Conservation (phyloP, 805 yeast species). For the Kodamaea fukazawae region DNA sequence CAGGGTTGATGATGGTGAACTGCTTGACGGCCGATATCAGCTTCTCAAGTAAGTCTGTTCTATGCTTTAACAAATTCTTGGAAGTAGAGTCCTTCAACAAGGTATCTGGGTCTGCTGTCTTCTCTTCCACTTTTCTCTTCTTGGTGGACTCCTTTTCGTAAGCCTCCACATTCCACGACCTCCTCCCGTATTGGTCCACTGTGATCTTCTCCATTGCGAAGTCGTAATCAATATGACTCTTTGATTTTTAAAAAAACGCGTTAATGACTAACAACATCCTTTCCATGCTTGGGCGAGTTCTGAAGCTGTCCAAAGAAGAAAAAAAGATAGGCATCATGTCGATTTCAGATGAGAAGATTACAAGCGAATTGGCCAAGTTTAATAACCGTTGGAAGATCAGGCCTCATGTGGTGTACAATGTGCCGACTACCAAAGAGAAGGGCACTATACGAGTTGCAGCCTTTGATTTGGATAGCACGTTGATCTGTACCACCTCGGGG, state of each 20-base stretch:
- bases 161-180: slow-evolving; percentile 70
- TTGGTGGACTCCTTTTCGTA: slow-evolving; percentile 50
- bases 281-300: slow-evolving; percentile 2
- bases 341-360: not conserved
- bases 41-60: slow-evolving; percentile 29
- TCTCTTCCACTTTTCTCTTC: slow-evolving; percentile 13
- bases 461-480: slow-evolving; percentile 84
- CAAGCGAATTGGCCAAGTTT: not conserved
- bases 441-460: slow-evolving; percentile 51
- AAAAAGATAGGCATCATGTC: not conserved
- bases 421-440: not conserved
- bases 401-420: slow-evolving; percentile 6
- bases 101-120: slow-evolving; percentile 4
- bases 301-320: not conserved
- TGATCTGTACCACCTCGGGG: slow-evolving; percentile 66
- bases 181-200: slow-evolving; percentile 55
- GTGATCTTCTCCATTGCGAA: slow-evolving; percentile 19
- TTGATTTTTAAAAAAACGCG: not conserved
- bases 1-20: slow-evolving; percentile 33
- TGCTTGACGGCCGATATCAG: slow-evolving; percentile 33
- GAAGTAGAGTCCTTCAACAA: slow-evolving; percentile 16
- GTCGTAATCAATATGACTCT: not conserved
- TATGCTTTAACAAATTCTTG: slow-evolving; percentile 23
- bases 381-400: slow-evolving; percentile 4
- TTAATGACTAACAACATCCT: slow-evolving; percentile 4